A percentile compares a stretch with the other conserved stretches of the same genome.
Evolutionary conservation across 257 asterid genomes (phyloP).

Genomic region (Lavandula angustifolia): DNA sequence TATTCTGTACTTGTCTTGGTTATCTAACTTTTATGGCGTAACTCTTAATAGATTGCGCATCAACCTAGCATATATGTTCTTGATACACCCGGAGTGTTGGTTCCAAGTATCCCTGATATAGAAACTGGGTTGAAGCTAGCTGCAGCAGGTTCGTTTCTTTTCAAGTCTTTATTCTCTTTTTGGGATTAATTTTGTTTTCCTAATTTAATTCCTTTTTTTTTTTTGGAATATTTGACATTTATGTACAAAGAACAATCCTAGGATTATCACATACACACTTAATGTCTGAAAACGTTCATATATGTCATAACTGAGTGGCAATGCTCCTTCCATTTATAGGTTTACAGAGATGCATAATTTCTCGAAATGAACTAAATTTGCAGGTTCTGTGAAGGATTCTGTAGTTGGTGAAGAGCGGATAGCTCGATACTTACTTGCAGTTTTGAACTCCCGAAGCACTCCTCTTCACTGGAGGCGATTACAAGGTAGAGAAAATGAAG

Average conservation of each 20-base stretch:
- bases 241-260: no score
- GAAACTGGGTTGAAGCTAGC: conserved; percentile 94
- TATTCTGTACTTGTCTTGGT: neutral
- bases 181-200: neutral
- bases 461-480: conserved; percentile 81
- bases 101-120: conserved; percentile 80
- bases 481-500: conserved; percentile 39
- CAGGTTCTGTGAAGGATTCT: conserved; percentile 94
- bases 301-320: neutral
- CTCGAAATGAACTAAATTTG: conserved; percentile 22
- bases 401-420: conserved; percentile 95
- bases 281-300: neutral
- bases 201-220: neutral
- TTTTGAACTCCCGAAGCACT: conserved; percentile 77
- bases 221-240: neutral
- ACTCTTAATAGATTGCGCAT: conserved; percentile 69
- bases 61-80: conserved; percentile 91
- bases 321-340: neutral
- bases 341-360: neutral
- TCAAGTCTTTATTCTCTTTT: no score
- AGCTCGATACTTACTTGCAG: conserved; percentile 80
- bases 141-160: conserved; percentile 62
- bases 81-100: conserved; percentile 95
- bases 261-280: neutral
- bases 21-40: conserved; percentile 15